Conservation (phyloP, 352 stramenopile genomes). For the Phytophthora pinifolia region DNA sequence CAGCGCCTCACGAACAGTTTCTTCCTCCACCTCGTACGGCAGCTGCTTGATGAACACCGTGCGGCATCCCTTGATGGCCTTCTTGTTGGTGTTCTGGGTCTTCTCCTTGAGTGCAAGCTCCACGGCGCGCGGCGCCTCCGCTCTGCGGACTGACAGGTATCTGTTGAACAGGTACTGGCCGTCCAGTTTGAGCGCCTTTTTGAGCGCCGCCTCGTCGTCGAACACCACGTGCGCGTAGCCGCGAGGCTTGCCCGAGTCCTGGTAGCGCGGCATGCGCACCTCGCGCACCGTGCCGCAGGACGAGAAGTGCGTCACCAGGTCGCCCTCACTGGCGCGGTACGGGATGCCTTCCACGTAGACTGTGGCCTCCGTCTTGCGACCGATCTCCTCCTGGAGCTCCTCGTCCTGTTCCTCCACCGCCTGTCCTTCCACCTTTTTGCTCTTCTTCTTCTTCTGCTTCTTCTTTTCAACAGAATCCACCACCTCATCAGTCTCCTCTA, state of each 20-base stretch:
- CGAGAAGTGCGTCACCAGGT: slow-evolving; percentile 91
- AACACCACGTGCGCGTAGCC: slow-evolving; percentile 96
- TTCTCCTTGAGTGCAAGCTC: slow-evolving; percentile 74
- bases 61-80: slow-evolving; percentile 80
- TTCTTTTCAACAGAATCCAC: slow-evolving; percentile 56
- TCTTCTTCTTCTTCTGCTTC: slow-evolving; percentile 28
- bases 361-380: slow-evolving; percentile 76
- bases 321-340: slow-evolving; percentile 90
- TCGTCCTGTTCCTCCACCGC: slow-evolving; percentile 27
- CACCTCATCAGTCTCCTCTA: slow-evolving; percentile 77
- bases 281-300: slow-evolving; percentile 89
- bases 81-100: slow-evolving; percentile 65
- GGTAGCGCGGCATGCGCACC: slow-evolving; percentile 92
- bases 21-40: slow-evolving; percentile 91
- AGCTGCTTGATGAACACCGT: slow-evolving; percentile 96
- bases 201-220: slow-evolving; percentile 56
- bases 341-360: slow-evolving; percentile 97
- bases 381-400: slow-evolving; percentile 61
- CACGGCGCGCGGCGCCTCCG: slow-evolving; percentile 70
- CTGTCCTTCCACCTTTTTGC: slow-evolving; percentile 13
- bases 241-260: slow-evolving; percentile 90
- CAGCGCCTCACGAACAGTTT: slow-evolving; percentile 84
- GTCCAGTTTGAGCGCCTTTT: slow-evolving; percentile 86
- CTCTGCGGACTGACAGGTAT: slow-evolving; percentile 90
- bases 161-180: slow-evolving; percentile 86